Evolutionary conservation across 169 alveolate genomes (phyloP), one percentile per base, ranked within the genome.

Genomic region (Amoebophrya sp.): DNA sequence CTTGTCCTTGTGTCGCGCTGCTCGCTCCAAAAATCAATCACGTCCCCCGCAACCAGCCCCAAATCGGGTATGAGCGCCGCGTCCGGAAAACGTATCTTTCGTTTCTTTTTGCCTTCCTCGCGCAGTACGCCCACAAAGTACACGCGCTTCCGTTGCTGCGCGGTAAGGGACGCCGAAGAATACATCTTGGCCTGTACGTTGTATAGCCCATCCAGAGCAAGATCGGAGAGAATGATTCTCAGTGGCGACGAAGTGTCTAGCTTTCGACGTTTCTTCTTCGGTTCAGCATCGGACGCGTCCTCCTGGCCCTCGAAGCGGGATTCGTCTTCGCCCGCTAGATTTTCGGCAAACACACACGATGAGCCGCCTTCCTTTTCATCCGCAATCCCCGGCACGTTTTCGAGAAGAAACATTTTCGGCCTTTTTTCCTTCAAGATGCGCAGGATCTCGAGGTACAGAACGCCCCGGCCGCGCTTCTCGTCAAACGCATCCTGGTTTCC

Each of bases 341-440:
- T n/a, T 31, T n/a, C 40, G 78, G 10, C 4, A 58, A n/a, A 58
- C 7, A 10, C 38, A 58, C 4, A 5, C 38, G 4, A 5, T 7
- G 34, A 10, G 1, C n/a, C n/a, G n/a, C 20, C 88, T 70, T 70
- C 43, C 23, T 70, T 10, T 4, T 20, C 31, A n/a, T 58, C 88
- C 88, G 41, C 88, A 13, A 70, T n/a, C n/a, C 92, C 92, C 0
- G 92, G 92, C 20, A 91, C 92, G 15, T 91, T 91, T 67, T 91
- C 92, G 41, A 91, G 31, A 10, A 91, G 70, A 15, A 91, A 91
- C 43, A 43, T 23, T n/a, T 16, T 45, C 41, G 92, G 90, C 26
- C 50, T 13, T 48, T 90, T 40, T 0, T 90, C 91, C 38, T 50
- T 42, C 78, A 91, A 42, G 16, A 88, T 41, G 2, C 92, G 89